A percentile compares a stretch with the other conserved stretches of the same genome.
These are phyloP conservation scores for Castanea mollissima DNA, from an alignment of 306 rosid genomes.

Conservation along the genomic window DNA sequence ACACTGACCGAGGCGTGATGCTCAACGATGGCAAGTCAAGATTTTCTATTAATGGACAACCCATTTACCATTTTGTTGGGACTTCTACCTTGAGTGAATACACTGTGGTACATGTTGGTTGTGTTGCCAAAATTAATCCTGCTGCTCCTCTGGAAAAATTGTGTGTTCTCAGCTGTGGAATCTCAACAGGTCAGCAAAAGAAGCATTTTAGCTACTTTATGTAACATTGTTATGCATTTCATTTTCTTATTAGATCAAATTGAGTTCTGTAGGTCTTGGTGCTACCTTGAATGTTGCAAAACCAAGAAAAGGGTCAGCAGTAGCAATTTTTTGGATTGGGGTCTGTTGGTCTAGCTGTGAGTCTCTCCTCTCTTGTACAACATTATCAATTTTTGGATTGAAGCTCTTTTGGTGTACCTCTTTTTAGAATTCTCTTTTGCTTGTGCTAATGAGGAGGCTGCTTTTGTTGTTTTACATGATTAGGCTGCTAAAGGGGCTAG, in stretches of 20 bases:
- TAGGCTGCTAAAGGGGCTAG: constrained; percentile 92
- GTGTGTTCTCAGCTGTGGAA: constrained; percentile 82
- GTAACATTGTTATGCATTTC: too few relatives aligned
- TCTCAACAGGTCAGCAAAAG: constrained; percentile 59
- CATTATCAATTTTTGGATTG: too few relatives aligned
- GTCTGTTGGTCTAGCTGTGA: constrained; percentile 85
- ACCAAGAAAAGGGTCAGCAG: constrained; percentile 67
- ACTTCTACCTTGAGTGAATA: constrained; percentile 87
- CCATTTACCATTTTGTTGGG: constrained; percentile 73
- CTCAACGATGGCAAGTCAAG: constrained; percentile 56
- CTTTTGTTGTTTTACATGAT: background rate
- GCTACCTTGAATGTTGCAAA: constrained; percentile 87
- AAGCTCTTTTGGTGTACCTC: too few relatives aligned
- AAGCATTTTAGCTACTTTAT: background rate
- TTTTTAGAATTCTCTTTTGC: background rate
- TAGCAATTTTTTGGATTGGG: constrained; percentile 86
- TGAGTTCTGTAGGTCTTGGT: constrained; percentile 91
- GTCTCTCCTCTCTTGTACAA: constrained; percentile 3
- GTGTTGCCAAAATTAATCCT: constrained; percentile 78
- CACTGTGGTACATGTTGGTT: constrained; percentile 74
- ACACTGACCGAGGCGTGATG: constrained; percentile 79
- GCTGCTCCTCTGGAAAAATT: constrained; percentile 88
- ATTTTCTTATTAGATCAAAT: constrained; percentile 12
- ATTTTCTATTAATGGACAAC: constrained; percentile 70
- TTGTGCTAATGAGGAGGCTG: background rate